Base-by-base conservation (phyloP, 768 basidiomycete species). In the Rhodotorula sphaerocarpa region DNA sequence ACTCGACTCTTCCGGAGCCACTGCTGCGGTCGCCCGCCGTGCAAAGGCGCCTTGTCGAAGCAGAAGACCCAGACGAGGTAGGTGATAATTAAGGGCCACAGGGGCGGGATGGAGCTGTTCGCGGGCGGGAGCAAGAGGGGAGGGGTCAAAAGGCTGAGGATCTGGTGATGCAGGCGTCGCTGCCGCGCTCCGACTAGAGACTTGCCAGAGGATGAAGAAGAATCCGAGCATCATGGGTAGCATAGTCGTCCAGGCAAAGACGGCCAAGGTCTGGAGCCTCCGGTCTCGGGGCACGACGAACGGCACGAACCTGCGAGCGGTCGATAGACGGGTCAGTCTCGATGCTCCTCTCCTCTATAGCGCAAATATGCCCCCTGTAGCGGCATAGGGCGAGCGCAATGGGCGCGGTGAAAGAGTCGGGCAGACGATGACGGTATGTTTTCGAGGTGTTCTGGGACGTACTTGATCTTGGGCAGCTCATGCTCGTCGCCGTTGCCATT, bases 231-330 rank as follows among this genome's bases (percentile, higher is more conserved):
- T 80, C 59, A 86, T 79, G 5, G 87, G 80, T 55, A 95, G 83
- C 74, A 85, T 77, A n/a, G 86, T 82, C 33, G 88, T 87, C 90
- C 88, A 93, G 55, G 84, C 67, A 21, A 91, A 88, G 50, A 97
- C 93, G 0, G 83, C 86, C 66, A 90, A 78, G 70, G 88, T 96
- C 78, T 97, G 92, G 61, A 93, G 74, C 70, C 91, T 21, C 4
- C 64, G 39, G 34, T 86, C 86, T 63, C 84, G 81, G 21, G 92
- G 92, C 71, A 96, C 86, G 71, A 83, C 82, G 12, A 88, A 81
- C 0, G 91, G 91, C 2, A 85, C 91, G 73, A 90, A 95, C 59
- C 77, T 77, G 63, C 2, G 51, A 9, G 36, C 16, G 43, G 5
- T 10, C 9, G 20, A 2, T 4, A 20, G 7, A n/a, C 23, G 23